These are phyloP conservation scores for Nakazawaea ishiwadae DNA, from an alignment of 805 yeast genomes.

Conservation along the genomic window DNA sequence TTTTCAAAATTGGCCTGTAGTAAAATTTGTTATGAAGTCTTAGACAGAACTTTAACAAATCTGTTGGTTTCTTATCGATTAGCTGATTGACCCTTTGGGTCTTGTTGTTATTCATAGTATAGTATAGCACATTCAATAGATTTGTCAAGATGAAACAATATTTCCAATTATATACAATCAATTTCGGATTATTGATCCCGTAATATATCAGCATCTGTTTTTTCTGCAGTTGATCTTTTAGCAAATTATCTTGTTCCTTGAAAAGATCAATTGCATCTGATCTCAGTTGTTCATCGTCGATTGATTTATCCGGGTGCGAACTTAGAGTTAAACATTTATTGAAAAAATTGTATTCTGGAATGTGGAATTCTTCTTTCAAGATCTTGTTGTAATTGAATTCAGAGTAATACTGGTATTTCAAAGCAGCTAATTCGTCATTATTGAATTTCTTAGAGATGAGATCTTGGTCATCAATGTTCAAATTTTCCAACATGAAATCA, in stretches of 20 bases:
- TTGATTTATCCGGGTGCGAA: slow-evolving; percentile 5
- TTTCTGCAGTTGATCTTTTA: slow-evolving; percentile 22
- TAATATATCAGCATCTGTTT: slow-evolving; percentile 7
- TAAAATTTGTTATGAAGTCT: slow-evolving; percentile 57
- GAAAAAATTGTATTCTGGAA: slow-evolving; percentile 33
- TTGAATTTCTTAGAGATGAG: slow-evolving; percentile 31
- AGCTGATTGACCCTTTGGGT: slow-evolving; percentile 69
- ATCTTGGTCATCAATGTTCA: slow-evolving; percentile 26
- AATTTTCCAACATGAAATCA: slow-evolving; percentile 13
- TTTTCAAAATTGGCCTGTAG: slow-evolving; percentile 66
- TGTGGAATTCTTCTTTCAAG: slow-evolving; percentile 15
- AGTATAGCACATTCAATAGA: slow-evolving; percentile 50
- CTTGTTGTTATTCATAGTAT: slow-evolving; percentile 53
- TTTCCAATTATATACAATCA: slow-evolving; percentile 22
- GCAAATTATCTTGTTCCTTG: slow-evolving; percentile 27
- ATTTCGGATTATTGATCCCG: slow-evolving; percentile 18
- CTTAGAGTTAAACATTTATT: slow-evolving; percentile 26
- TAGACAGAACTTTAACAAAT: slow-evolving; percentile 50
- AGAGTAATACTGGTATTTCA: slow-evolving; percentile 10
- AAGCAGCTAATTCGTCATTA: slow-evolving; percentile 30
- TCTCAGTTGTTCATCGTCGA: slow-evolving; percentile 11
- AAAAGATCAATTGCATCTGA: slow-evolving; percentile 20
- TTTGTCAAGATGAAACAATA: slow-evolving; percentile 46
- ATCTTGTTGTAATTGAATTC: slow-evolving; percentile 14
- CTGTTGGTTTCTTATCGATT: slow-evolving; percentile 61